Evolutionary conservation across 371 early-diverging fungal genomes (phyloP), one percentile per base, ranked within the genome.

Genomic region (Mucor saturninus): DNA sequence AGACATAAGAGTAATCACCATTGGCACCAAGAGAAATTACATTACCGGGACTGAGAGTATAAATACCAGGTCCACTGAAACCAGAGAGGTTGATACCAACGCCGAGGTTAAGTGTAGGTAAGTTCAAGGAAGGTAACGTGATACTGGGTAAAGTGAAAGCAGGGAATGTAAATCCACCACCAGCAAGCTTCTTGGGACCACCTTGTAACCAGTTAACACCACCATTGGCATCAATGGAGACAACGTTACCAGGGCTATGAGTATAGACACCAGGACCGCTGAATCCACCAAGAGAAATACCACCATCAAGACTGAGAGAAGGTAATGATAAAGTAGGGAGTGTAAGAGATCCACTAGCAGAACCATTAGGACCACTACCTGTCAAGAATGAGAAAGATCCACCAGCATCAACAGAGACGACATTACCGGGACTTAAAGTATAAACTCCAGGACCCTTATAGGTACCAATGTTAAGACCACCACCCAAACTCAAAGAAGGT

Each of bases 221-320:
- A n/a, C 64, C 64, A 43, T 42, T 42, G 1, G 21, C 32, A 40
- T 31, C 43, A 42, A 56, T 43, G 3, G 43, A 39, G 10, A 63
- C 40, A 15, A 51, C 15, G 26, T 56, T 51, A 43, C 63, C 57
- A 32, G 56, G 56, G 10, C 31, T 13, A 11, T 51, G 26, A 0
- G 53, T 57, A 13, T 63, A 56, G 10, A 52, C 5, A 5, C 64
- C 64, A 9, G 64, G 52, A 28, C 53, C 64, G 28, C 26, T 57
- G 29, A 28, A 64, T 5, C 21, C 15, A 28, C 28, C 57, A 45
- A 64, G 15, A 28, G 30, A 10, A 2, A 52, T 8, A 1, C 51
- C 57, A 29, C 31, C 45, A 14, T 28, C 32, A 2, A 63, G 14
- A 32, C 31, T 52, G 5, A 63, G 4, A 7, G 56, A 40, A 42